phyloP scores from a whole-genome alignment of 306 rosid species.

The Begonia loranthoides region DNA sequence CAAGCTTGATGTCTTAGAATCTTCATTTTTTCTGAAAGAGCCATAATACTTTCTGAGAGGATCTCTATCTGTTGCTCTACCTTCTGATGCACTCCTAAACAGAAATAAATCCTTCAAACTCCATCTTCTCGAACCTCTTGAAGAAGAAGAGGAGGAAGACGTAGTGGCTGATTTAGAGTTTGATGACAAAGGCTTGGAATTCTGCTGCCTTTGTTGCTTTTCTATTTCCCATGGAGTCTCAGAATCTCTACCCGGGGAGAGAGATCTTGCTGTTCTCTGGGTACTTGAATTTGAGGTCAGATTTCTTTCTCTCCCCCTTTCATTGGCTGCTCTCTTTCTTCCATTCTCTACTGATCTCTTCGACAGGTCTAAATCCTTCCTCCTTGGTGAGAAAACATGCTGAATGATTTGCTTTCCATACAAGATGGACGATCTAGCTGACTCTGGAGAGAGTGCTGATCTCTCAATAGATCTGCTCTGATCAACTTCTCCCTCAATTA shows the following conservation, averaged over 20 bases:
- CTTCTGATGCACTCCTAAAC: conserved; percentile 90
- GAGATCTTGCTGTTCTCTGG: conserved; percentile 44
- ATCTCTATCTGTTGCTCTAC: conserved; percentile 53
- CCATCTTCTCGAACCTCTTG: conserved; percentile 55
- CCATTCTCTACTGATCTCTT: conserved; percentile 1
- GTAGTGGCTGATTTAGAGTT: conserved; percentile 8
- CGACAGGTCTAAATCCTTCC: conserved; percentile 6
- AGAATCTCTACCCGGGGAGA: conserved; percentile 51
- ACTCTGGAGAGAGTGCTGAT: conserved; percentile 15
- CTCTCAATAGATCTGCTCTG: conserved; percentile 4
- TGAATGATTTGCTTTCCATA: conserved; percentile 20
- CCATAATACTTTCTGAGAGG: conserved; percentile 37
- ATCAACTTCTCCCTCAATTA: background rate
- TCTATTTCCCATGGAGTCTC: conserved; percentile 33
- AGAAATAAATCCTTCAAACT: conserved; percentile 54
- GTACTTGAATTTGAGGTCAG: conserved; percentile 26
- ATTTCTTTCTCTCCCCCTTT: conserved; percentile 68
- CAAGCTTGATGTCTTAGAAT: conserved; percentile 29
- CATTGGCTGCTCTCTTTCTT: conserved; percentile 10
- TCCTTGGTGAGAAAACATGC: conserved; percentile 21
- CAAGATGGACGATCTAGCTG: conserved; percentile 6
- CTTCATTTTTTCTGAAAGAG: conserved; percentile 26
- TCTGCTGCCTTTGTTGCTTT: conserved; percentile 16
- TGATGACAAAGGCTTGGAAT: background rate
- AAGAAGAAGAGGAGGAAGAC: conserved; percentile 13